These are phyloP conservation scores for Sporobolomyces roseus DNA, from an alignment of 768 basidiomycete species.

Conservation along the genomic window DNA sequence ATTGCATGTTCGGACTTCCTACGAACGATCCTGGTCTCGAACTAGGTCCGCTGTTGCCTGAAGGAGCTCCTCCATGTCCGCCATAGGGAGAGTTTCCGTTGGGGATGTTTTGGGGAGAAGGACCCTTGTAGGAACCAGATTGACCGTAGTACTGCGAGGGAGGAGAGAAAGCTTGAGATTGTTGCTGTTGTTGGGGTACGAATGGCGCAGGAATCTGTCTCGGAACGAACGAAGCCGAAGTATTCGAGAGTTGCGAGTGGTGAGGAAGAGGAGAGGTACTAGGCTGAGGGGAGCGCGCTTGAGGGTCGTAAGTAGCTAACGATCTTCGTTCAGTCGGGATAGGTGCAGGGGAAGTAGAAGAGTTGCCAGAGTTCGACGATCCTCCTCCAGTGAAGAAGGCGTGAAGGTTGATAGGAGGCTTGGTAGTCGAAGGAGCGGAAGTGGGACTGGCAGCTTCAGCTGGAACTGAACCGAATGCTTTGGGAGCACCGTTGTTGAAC, in stretches of 20 bases:
- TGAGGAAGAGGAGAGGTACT: conserved; percentile 27
- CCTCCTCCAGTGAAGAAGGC: conserved; percentile 39
- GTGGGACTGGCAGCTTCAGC: conserved; percentile 13
- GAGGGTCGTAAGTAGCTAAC: conserved; percentile 33
- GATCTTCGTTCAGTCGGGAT: conserved; percentile 28
- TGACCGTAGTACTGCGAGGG: conserved; percentile 19
- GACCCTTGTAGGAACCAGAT: conserved; percentile 35
- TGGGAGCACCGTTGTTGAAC: conserved; percentile 23
- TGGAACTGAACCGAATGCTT: conserved; percentile 33
- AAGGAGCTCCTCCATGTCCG: conserved; percentile 32
- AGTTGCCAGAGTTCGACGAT: conserved; percentile 14
- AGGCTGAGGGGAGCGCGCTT: conserved; percentile 29
- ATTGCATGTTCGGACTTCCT: conserved; percentile 25
- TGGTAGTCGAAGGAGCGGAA: conserved; percentile 11
- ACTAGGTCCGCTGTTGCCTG: conserved; percentile 12
- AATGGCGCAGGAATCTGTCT: conserved; percentile 27
- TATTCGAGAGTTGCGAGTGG: conserved; percentile 26
- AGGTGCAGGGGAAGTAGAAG: conserved; percentile 3
- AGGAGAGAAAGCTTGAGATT: conserved; percentile 11
- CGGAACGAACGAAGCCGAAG: conserved; percentile 21
- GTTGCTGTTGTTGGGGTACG: conserved; percentile 21
- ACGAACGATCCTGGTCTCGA: conserved; percentile 34
- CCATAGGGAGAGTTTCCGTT: conserved; percentile 35
- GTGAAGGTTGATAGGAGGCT: conserved; percentile 39
- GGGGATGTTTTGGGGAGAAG: conserved; percentile 40